Base-by-base conservation (phyloP, 2,329 filamentous ascomycete genomes). In the Plenodomus lindquistii region DNA sequence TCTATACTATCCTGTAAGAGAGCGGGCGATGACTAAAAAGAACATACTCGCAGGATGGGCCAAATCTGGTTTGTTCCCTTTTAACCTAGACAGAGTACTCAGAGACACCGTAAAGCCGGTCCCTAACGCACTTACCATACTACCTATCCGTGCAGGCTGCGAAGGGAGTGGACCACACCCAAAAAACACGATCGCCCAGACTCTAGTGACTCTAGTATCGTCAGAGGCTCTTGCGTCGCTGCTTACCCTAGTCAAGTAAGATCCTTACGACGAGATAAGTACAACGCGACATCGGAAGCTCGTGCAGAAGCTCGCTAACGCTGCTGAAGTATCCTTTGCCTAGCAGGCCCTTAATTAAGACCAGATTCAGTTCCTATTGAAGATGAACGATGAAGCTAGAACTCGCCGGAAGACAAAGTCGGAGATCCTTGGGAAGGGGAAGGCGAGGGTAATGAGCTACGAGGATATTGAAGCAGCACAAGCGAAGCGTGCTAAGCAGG, bases 11-110 rank as follows among this genome's bases (percentile, higher is more conserved):
- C 52, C 24, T 53, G 53, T 56, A 38, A 57, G 54, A 40, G 35
- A 48, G 34, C 45, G 27, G 27, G 62, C 54, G 31, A 46, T 63
- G 17, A 63, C 54, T 4, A 29, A 9, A 22, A 62, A 48, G 48
- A 70, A 70, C 47, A 68, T 69, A 37, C 55, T 46, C 10, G 37
- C 56, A 20, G 60, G 54, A 2, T 70, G 42, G 50, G 49, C 54
- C 40, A 54, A 41, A 22, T 54, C 44, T 34, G 55, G 60, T 21
- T 48, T 63, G 15, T 62, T 59, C 45, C 62, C 52, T 20, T 66
- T 68, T 41, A 63, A 67, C 46, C 59, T n/a, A n/a, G n/a, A n/a
- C n/a, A n/a, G n/a, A n/a, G n/a, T n/a, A n/a, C n/a, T n/a, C n/a
- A n/a, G n/a, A n/a, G n/a, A n/a, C n/a, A n/a, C n/a, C n/a, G n/a